Conservation (phyloP, 1,284 basidiomycete genomes). For the Filobasidium uniguttulatum region DNA sequence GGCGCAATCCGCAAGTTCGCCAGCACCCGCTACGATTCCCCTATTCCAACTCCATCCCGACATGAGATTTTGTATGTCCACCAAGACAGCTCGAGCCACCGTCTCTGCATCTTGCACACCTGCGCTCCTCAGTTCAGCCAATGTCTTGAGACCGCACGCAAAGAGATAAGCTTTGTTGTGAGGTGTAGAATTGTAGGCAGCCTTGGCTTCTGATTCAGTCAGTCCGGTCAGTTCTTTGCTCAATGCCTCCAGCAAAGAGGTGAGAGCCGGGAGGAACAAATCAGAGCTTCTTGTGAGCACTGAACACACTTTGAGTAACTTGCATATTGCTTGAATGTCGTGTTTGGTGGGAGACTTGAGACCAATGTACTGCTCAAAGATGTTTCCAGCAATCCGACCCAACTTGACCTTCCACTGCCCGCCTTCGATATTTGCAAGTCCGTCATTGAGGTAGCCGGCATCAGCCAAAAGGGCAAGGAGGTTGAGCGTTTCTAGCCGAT, state of each 20-base stretch:
- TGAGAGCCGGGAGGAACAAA: background rate
- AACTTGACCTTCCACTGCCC: conserved; percentile 32
- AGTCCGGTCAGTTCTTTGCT: background rate
- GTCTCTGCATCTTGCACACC: conserved; percentile 18
- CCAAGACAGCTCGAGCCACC: conserved; percentile 37
- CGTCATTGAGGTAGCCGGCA: conserved; percentile 28
- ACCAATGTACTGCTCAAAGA: conserved; percentile 8
- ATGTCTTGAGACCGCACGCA: conserved; percentile 41
- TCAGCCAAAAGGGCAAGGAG: conserved; percentile 32
- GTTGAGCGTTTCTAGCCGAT: conserved; percentile 28
- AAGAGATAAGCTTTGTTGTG: conserved; percentile 46
- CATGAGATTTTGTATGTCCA: conserved; percentile 29
- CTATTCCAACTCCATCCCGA: conserved; percentile 48
- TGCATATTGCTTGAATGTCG: background rate
- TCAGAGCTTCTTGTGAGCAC: background rate
- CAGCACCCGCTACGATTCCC: conserved; percentile 45
- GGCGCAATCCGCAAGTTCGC: conserved; percentile 33
- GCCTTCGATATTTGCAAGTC: conserved; percentile 33
- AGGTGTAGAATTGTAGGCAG: conserved; percentile 32
- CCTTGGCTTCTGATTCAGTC: conserved; percentile 4
- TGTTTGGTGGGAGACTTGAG: background rate
- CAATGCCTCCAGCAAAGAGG: conserved; percentile 1
- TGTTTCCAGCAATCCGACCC: conserved; percentile 18
- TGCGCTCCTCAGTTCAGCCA: conserved; percentile 43
- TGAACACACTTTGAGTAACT: background rate